phyloP scores from a whole-genome alignment of 2,329 filamentous ascomycete species.

The Colletotrichum costaricense region DNA sequence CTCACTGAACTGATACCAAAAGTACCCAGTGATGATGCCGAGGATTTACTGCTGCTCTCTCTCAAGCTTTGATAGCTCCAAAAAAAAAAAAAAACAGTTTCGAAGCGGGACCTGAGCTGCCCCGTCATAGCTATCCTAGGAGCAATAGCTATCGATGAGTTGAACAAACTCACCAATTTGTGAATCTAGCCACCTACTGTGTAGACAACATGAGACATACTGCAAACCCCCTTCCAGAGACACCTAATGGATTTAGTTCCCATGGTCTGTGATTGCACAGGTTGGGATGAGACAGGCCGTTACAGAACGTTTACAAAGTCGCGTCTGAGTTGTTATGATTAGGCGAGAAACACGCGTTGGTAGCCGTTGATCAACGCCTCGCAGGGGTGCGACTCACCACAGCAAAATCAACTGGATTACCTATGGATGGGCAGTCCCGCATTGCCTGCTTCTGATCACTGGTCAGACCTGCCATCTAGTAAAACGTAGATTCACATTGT shows the following conservation, averaged over 20 bases:
- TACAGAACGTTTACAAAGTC: slow-evolving; percentile 23
- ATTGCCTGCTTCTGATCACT: too few species aligned
- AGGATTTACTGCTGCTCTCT: not conserved
- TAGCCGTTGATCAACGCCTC: not conserved
- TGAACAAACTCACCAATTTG: not conserved
- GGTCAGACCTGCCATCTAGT: not conserved
- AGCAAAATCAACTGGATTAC: not conserved
- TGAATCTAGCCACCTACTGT: not conserved
- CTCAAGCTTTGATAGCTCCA: not conserved
- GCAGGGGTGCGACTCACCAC: not conserved
- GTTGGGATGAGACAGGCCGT: slow-evolving; percentile 23
- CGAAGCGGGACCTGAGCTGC: not conserved
- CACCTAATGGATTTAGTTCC: not conserved
- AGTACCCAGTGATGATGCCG: not conserved
- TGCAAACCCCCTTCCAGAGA: not conserved
- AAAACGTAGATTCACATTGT: not conserved
- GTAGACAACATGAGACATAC: not conserved
- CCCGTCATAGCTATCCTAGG: not conserved
- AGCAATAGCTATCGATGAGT: not conserved
- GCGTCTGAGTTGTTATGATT: slow-evolving; percentile 30
- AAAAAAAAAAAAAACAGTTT: not conserved
- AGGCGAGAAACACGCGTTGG: slow-evolving; percentile 17
- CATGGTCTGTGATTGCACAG: not conserved
- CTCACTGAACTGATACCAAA: not conserved
- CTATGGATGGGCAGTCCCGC: not conserved